Percentiles rank a stretch among this genome's conserved stretches.
These are phyloP conservation scores for Cyphellophora attinorum DNA, from an alignment of 2,329 filamentous ascomycete genomes.

Conservation along the genomic window DNA sequence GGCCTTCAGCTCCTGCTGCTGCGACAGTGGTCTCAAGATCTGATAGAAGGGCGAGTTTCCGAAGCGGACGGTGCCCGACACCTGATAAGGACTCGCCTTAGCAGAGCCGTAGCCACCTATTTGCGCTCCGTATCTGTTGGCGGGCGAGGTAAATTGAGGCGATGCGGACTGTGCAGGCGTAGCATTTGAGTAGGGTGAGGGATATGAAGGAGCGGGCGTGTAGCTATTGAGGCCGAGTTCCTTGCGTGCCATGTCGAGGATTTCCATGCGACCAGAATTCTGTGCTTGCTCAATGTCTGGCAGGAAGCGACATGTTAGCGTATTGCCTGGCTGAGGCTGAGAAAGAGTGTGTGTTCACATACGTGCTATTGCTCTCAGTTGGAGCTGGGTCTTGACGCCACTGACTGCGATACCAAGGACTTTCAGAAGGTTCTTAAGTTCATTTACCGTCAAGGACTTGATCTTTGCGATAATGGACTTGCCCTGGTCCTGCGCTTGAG, in stretches of 20 bases:
- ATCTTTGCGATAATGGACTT: constrained; percentile 27
- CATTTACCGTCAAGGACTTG: constrained; percentile 50
- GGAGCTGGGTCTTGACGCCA: constrained; percentile 76
- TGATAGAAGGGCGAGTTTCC: constrained; percentile 81
- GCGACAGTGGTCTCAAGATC: constrained; percentile 55
- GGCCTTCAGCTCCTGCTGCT: constrained; percentile 64
- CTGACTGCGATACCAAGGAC: constrained; percentile 65
- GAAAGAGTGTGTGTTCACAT: constrained; percentile 27
- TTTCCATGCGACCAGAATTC: constrained; percentile 6
- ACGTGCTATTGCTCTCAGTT: constrained; percentile 70
- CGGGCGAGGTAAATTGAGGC: constrained; percentile 13
- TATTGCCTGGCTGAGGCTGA: constrained; percentile 7
- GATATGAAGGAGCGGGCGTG: too few relatives aligned
- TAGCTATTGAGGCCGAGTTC: too few relatives aligned
- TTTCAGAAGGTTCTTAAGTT: constrained; percentile 68
- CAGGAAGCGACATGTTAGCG: constrained; percentile 4
- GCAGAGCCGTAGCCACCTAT: too few relatives aligned
- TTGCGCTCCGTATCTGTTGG: too few relatives aligned
- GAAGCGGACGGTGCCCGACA: constrained; percentile 33
- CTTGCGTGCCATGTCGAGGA: too few relatives aligned
- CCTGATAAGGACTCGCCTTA: constrained; percentile 4
- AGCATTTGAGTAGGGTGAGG: constrained; percentile 15
- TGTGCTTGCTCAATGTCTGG: constrained; percentile 17
- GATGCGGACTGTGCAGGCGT: constrained; percentile 16
- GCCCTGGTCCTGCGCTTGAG: background rate